Base-by-base conservation (phyloP, 2,329 filamentous ascomycete genomes). In the Alternaria panax region DNA sequence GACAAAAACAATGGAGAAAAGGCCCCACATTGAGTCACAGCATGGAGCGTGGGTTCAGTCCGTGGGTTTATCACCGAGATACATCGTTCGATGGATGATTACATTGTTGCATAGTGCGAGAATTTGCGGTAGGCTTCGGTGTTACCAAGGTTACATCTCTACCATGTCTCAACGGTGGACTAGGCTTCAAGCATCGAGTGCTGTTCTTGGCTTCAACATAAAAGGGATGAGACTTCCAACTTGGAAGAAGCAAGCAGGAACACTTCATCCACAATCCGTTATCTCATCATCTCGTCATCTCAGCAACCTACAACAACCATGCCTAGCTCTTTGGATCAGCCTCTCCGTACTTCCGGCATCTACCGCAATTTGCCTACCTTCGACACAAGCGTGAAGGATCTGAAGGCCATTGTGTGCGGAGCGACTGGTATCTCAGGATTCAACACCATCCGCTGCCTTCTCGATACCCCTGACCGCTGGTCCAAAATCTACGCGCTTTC, bases 361-460 rank as follows among this genome's bases (percentile, higher is more conserved):
- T 63, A 56, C 30, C 63, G 54, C 14, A 65, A 65, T n/a, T 45
- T 63, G 2, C 63, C 63, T 0, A 51, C 57, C n/a, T 65, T 61
- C 36, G 60, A 60, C 34, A 45, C 48, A 7, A 22, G 45, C 16
- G 7, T 54, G 1, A 57, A 51, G 20, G 48, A 41, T 32, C 46
- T 65, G n/a, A 63, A 52, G 25, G 63, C 63, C 6, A 28, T 65
- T n/a, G 60, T 65, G 2, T 43, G 47, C 12, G 63, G 63, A 30
- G 63, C 60, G 5, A 59, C 63, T 14, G 63, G 63, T 7, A 65
- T 63, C 40, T 65, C 57, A n/a, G 60, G 63, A 12, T 63, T 54
- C 20, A 42, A 63, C 30, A 57, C 60, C 1, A 60, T 63, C 7
- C 45, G 60, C 5, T 40, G 47, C 14, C 36, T 65, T 7, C 25